Percentiles rank a stretch among this genome's conserved stretches.
phyloP scores from a whole-genome alignment of 139 green algal genomes.

The Haematococcus lacustris region DNA sequence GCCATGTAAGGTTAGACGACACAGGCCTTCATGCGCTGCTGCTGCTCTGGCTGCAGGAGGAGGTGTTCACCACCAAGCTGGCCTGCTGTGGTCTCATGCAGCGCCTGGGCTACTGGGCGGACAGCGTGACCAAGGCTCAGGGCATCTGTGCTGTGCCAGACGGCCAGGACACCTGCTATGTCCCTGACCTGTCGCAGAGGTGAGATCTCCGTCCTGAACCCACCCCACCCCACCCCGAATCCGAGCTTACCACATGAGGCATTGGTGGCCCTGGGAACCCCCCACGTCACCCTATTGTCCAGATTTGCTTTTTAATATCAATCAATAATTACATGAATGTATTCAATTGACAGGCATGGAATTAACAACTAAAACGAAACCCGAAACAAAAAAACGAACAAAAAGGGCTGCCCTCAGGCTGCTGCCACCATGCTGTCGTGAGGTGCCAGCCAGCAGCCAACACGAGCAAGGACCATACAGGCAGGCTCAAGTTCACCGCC shows the following conservation, averaged over 20 bases:
- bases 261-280: neutral
- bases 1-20: no score
- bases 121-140: slow-evolving; percentile 1
- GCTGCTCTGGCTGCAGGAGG: neutral
- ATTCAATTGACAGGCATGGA: neutral
- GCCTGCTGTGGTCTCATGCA: neutral
- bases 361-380: neutral
- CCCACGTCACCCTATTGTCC: neutral
- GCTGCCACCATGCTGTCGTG: no score
- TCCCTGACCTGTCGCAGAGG: neutral
- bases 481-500: no score
- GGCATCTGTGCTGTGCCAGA: slow-evolving; percentile 17
- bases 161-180: slow-evolving; percentile 7
- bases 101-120: neutral
- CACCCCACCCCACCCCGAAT: neutral
- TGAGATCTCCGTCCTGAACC: neutral
- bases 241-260: neutral
- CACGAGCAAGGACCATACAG: no score
- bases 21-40: no score
- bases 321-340: neutral
- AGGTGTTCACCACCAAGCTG: neutral
- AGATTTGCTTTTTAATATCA: neutral
- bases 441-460: no score
- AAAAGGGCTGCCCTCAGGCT: no score
- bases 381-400: no score